These are phyloP conservation scores for Lipomyces yamanashiensis DNA, from an alignment of 805 yeast genomes.

Conservation along the genomic window DNA sequence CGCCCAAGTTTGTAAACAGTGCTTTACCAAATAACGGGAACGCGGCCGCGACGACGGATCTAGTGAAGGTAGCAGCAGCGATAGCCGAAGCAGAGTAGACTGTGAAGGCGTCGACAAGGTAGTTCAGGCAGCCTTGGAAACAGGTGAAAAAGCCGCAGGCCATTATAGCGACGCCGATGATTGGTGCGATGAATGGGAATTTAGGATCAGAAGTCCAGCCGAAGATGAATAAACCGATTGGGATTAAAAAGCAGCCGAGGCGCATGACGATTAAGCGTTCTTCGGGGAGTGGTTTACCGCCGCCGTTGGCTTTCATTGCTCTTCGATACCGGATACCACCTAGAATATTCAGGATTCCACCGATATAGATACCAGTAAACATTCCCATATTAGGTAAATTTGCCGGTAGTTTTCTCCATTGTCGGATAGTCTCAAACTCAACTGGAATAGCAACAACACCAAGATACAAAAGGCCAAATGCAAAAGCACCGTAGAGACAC, in stretches of 20 bases:
- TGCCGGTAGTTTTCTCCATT: conserved; percentile 23
- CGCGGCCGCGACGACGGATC: conserved; percentile 62
- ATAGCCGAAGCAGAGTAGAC: conserved; percentile 70
- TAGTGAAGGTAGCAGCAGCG: conserved; percentile 48
- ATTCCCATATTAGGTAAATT: conserved; percentile 39
- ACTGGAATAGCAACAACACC: conserved; percentile 50
- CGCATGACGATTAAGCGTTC: conserved; percentile 47
- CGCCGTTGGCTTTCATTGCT: conserved; percentile 17
- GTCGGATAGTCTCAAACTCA: conserved; percentile 41
- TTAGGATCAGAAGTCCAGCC: conserved; percentile 70
- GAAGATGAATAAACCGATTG: conserved; percentile 68
- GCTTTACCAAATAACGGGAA: conserved; percentile 57
- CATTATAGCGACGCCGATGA: conserved; percentile 60
- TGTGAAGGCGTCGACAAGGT: conserved; percentile 51
- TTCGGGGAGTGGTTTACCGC: conserved; percentile 32
- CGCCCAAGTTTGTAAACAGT: conserved; percentile 57
- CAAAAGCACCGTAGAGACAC: conserved; percentile 52
- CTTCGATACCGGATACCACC: conserved; percentile 20
- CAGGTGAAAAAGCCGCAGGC: conserved; percentile 49
- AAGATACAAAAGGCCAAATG: conserved; percentile 52
- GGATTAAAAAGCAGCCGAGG: conserved; percentile 56
- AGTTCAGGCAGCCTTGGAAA: conserved; percentile 51
- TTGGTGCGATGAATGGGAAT: conserved; percentile 66
- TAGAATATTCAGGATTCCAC: conserved; percentile 37
- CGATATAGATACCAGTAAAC: conserved; percentile 44